Percentiles rank a stretch among this genome's conserved stretches.
Conservation (phyloP, 164 flowering plant genomes). For the Magnolia changhungtana region DNA sequence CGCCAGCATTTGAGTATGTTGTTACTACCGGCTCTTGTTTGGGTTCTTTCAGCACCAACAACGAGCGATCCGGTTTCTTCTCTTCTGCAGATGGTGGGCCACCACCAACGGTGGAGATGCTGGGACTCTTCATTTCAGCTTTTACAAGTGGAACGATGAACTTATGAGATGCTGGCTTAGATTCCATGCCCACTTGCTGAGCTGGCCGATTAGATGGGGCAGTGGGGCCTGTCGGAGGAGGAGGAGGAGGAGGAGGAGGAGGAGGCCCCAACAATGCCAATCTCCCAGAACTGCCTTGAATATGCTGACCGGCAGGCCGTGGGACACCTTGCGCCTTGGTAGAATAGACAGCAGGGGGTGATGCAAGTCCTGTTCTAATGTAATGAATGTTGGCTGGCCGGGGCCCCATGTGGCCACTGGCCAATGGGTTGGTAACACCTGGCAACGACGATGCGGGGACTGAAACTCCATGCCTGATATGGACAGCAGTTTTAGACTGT, state of each 20-base stretch:
- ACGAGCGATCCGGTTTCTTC: constrained; percentile 6
- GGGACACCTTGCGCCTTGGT: constrained; percentile 9
- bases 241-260: constrained; percentile 2
- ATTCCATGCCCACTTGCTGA: not conserved
- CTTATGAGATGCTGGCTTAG: constrained; percentile 2
- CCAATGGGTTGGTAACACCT: constrained; percentile 25
- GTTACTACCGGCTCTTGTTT: not conserved
- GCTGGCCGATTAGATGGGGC: constrained; percentile 15
- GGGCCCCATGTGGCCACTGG: constrained; percentile 21
- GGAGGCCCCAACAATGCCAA: constrained; percentile 14
- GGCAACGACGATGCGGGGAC: constrained; percentile 35
- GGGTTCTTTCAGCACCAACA: not conserved
- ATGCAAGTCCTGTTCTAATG: constrained; percentile 31
- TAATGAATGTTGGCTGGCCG: constrained; percentile 43
- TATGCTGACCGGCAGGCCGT: constrained; percentile 10
- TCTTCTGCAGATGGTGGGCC: constrained; percentile 15
- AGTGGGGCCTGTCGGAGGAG: constrained; percentile 5
- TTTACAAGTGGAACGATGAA: not conserved
- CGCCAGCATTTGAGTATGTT: not conserved
- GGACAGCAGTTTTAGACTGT: constrained; percentile 59
- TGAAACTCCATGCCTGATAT: constrained; percentile 50
- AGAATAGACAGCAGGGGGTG: constrained; percentile 19
- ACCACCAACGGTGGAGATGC: not conserved
- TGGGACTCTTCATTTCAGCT: constrained; percentile 13
- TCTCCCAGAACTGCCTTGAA: constrained; percentile 17